Base-by-base conservation (phyloP, 768 basidiomycete species). In the Trametes villosa region DNA sequence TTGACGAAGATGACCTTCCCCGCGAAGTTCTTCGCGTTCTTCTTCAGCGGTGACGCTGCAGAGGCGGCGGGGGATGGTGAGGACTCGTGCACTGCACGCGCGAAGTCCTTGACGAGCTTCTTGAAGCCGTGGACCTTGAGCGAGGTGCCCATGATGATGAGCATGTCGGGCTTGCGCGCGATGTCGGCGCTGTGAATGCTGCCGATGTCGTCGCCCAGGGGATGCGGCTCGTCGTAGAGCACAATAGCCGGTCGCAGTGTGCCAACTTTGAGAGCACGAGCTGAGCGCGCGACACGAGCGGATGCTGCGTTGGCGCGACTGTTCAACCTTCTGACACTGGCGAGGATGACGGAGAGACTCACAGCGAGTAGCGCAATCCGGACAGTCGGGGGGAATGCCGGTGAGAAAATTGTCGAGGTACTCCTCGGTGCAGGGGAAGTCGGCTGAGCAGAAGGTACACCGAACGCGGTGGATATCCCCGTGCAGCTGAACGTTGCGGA, bases 91-190 rank as follows among this genome's bases (percentile, higher is more conserved):
- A 97, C 88, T n/a, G 80, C 81, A 66, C 84, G 86, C 6, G 95
- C 93, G 62, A 98, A 97, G 52, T 96, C 94, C 74, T 94, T 97
- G 51, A 97, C 94, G 30, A 98, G 83, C 69, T 88, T 91, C 77
- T 93, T 94, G 55, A 98, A 78, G 15, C 96, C 96, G 65, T 97
- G 95, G 11, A 98, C 97, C 74, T 96, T 96, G 58, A 99, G 81
- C 18, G 92, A 94, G 17, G 97, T 99, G 24, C 96, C 96, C 92
- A 98, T 96, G 67, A 99, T 90, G 67, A 99, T 87, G 41, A 99
- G 78, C 79, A 97, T 81, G 72, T 98, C 96, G 2, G 97, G 96
- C 69, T 85, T 88, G 53, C 87, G 86, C 17, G 78, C 74, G 6
- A 97, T 72, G 71, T 99, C 96, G 17, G 82, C 77, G 4, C 84